Conservation (phyloP, 148 eudicot species). For the Rhododendron griersonianum region DNA sequence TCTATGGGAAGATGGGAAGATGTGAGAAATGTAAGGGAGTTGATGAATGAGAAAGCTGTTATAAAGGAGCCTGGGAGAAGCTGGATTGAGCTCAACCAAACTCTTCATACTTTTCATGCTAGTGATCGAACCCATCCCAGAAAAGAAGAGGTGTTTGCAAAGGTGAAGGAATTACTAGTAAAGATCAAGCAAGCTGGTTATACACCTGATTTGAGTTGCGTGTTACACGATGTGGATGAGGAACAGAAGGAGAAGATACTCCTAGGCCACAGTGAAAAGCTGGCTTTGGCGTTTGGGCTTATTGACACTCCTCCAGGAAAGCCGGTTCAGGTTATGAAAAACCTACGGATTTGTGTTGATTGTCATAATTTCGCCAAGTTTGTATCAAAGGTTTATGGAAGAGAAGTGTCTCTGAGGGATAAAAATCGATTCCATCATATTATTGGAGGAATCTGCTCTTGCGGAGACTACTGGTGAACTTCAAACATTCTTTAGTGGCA, state of each 20-base stretch:
- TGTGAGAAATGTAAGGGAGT: constrained; percentile 47
- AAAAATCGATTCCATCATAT: constrained; percentile 75
- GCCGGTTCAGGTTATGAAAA: constrained; percentile 64
- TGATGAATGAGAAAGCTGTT: constrained; percentile 61
- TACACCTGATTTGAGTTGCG: constrained; percentile 67
- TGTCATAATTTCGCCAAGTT: constrained; percentile 84
- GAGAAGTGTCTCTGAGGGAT: constrained; percentile 58
- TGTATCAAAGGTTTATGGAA: constrained; percentile 43
- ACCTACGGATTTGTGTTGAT: constrained; percentile 78
- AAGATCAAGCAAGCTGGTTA: constrained; percentile 65
- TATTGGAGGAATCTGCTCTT: constrained; percentile 58
- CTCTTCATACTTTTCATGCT: constrained; percentile 66
- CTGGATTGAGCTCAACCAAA: constrained; percentile 72
- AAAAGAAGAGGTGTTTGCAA: constrained; percentile 49
- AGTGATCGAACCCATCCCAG: constrained; percentile 62
- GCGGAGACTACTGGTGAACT: constrained; percentile 73
- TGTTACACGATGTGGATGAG: constrained; percentile 67
- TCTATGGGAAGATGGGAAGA: constrained; percentile 86
- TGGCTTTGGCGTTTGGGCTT: constrained; percentile 69
- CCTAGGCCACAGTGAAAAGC: constrained; percentile 73
- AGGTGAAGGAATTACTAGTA: constrained; percentile 49
- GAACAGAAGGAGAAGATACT: constrained; percentile 84
- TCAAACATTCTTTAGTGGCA: not conserved
- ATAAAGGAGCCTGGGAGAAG: constrained; percentile 80
- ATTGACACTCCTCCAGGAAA: constrained; percentile 36